Conservation (phyloP, 768 basidiomycete species). For the Chalciporus pseudorubinellus region DNA sequence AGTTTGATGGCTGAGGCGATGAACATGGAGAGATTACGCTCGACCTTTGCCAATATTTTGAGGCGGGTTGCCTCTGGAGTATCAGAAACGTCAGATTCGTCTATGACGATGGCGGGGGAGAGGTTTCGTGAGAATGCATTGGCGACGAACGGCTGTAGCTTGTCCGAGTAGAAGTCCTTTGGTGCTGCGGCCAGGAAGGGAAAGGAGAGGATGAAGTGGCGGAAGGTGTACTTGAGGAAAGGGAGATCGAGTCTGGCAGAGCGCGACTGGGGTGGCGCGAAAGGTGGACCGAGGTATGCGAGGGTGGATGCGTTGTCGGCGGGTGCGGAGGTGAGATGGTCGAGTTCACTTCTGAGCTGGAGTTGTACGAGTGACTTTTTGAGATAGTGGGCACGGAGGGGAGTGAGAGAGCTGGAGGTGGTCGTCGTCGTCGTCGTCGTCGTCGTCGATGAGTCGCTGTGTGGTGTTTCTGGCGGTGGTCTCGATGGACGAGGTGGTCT, state of each 20-base stretch:
- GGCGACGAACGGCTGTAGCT: conserved; percentile 91
- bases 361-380: conserved; percentile 93
- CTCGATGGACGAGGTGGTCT: conserved; percentile 13
- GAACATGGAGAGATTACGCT: conserved; percentile 83
- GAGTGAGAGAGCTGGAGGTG: conserved; percentile 47
- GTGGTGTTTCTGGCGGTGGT: neutral
- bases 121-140: conserved; percentile 81
- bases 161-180: conserved; percentile 87
- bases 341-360: conserved; percentile 79
- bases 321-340: conserved; percentile 51
- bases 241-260: conserved; percentile 70
- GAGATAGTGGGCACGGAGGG: conserved; percentile 94
- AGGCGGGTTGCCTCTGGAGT: conserved; percentile 58
- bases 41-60: conserved; percentile 72
- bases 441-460: neutral
- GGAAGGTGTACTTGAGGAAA: conserved; percentile 85
- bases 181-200: conserved; percentile 92
- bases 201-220: conserved; percentile 91
- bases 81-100: conserved; percentile 47
- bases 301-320: conserved; percentile 57
- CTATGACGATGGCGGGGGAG: conserved; percentile 56
- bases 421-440: neutral
- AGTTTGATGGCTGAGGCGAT: conserved; percentile 81
- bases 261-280: conserved; percentile 65
- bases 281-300: conserved; percentile 87